Base-by-base conservation (phyloP, 2,329 filamentous ascomycete species). In the Nemania sp. region DNA sequence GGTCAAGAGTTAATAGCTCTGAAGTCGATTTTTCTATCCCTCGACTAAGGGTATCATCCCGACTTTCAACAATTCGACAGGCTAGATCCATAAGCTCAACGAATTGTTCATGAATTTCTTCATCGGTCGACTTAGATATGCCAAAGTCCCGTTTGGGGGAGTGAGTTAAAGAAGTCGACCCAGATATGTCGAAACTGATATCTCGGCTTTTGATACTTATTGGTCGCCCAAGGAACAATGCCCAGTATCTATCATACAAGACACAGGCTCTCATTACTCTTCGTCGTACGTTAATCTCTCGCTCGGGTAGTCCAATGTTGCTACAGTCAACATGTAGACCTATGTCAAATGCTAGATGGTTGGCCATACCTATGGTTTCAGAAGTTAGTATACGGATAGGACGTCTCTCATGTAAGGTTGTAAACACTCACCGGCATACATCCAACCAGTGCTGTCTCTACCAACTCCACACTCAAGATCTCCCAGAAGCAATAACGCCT, bases 381-480 rank as follows among this genome's bases (percentile, higher is more conserved):
- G 27, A 32, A 60, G 26, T 66, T 41, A 68, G 62, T n/a, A 51
- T 45, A 6, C 1, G 54, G 7, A 24, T 6, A 0, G 2, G 13
- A 6, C 11, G 15, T 22, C 20, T n/a, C 20, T n/a, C 5, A 5
- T 20, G 1, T 32, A 10, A 13, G 13, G 3, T 32, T 45, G n/a
- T 18, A n/a, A 45, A 1, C 6, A 68, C 70, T 70, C 8, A 72
- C 70, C 68, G 15, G 63, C 22, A 26, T 69, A 72, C 68, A 72
- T 72, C 70, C 68, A 68, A 13, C 70, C 66, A 7, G 58, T 63
- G 20, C 58, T 61, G 20, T 72, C 70, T 47, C 68, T 68, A 18
- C 70, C 68, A 53, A 67, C 66, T 6, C 70, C 70, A 47, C 60
- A 67, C 47, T 72, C 70, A 22, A 72, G 70, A 51, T 72, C 70